Conservation (phyloP, 2,329 filamentous ascomycete species). For the Colletotrichum nymphaeae region DNA sequence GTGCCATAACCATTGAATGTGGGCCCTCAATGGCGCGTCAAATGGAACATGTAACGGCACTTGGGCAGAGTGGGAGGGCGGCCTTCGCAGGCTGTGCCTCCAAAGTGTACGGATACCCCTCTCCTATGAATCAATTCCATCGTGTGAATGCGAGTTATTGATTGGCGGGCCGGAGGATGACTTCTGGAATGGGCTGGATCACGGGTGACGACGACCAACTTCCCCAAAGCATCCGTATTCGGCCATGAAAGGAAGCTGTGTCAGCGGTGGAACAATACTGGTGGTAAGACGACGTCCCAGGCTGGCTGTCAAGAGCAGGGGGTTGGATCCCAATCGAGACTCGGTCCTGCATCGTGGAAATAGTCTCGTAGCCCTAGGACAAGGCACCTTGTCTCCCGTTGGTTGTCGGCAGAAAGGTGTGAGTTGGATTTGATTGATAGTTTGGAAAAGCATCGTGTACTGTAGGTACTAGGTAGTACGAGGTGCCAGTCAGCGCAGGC, state of each 20-base stretch:
- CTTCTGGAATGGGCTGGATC: slow-evolving; percentile 2
- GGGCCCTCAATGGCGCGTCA: slow-evolving; percentile 9
- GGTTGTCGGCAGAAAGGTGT: background rate
- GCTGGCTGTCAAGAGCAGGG: slow-evolving; percentile 20
- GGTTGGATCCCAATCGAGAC: slow-evolving; percentile 27
- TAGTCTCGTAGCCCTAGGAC: slow-evolving; percentile 29
- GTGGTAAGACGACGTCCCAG: slow-evolving; percentile 11
- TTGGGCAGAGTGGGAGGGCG: background rate
- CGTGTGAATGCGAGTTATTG: background rate
- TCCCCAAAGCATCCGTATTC: slow-evolving; percentile 9
- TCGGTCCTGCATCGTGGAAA: slow-evolving; percentile 30
- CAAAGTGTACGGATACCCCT: background rate
- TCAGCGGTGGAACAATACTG: background rate
- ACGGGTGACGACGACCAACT: background rate
- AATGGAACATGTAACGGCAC: slow-evolving; percentile 1
- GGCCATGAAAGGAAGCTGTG: background rate
- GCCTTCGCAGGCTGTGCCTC: background rate
- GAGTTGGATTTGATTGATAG: background rate
- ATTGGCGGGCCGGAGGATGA: background rate
- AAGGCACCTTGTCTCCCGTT: slow-evolving; percentile 29
- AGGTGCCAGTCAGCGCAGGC: background rate
- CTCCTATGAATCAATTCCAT: background rate
- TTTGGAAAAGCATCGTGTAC: background rate
- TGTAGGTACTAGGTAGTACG: background rate
- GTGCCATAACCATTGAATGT: slow-evolving; percentile 20